Percentiles rank a stretch among this genome's conserved stretches.
phyloP scores from a whole-genome alignment of 2,329 filamentous ascomycete species.

The Ambrosiella beaveri region DNA sequence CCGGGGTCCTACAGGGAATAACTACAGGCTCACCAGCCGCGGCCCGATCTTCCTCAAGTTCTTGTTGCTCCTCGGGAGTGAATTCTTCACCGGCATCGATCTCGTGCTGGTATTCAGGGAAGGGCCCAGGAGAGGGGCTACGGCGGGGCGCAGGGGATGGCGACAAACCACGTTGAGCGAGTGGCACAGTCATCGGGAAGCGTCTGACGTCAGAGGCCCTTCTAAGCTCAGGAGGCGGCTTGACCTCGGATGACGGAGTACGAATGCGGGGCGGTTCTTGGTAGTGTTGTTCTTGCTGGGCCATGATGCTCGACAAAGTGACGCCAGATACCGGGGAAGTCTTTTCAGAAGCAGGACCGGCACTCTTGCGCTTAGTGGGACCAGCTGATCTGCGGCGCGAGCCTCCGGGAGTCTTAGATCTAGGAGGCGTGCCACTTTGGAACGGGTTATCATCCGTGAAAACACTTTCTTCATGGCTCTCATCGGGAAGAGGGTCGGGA shows the following conservation, averaged over 20 bases:
- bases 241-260: background rate
- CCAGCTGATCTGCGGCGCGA: slow-evolving; percentile 33
- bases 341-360: slow-evolving; percentile 22
- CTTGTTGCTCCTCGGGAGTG: slow-evolving; percentile 74
- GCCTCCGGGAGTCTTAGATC: slow-evolving; percentile 27
- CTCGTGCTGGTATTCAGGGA: slow-evolving; percentile 12
- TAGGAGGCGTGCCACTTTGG: slow-evolving; percentile 59
- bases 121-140: slow-evolving; percentile 11
- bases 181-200: slow-evolving; percentile 6
- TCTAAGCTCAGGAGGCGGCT: background rate
- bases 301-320: slow-evolving; percentile 13
- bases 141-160: slow-evolving; percentile 11
- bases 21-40: slow-evolving; percentile 32
- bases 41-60: slow-evolving; percentile 53
- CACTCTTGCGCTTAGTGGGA: slow-evolving; percentile 22
- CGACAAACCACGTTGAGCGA: slow-evolving; percentile 9
- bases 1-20: slow-evolving; percentile 26
- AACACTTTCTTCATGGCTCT: slow-evolving; percentile 38
- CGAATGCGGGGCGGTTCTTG: slow-evolving; percentile 2
- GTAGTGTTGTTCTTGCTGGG: slow-evolving; percentile 7
- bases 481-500: slow-evolving; percentile 20
- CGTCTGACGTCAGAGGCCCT: background rate
- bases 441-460: slow-evolving; percentile 90
- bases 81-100: slow-evolving; percentile 77
- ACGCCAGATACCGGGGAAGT: slow-evolving; percentile 4